A percentile compares a stretch with the other conserved stretches of the same genome.
Evolutionary conservation across 129 eudicot genomes (phyloP).

Genomic region (Mikania micrantha): DNA sequence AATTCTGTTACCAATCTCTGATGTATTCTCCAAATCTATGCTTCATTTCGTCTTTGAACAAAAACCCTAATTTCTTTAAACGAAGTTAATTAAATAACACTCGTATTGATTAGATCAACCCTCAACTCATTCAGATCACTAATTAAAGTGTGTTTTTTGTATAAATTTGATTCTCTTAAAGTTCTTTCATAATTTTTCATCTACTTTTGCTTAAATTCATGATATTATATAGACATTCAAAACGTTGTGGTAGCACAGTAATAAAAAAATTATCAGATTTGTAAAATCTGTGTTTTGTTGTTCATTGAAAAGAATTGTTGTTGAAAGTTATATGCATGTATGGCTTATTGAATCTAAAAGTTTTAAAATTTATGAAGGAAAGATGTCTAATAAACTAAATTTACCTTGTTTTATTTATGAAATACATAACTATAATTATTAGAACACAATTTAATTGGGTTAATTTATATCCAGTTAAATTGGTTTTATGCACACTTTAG

Average conservation of each 20-base stretch:
- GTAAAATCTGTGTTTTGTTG: neutral
- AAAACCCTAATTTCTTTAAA: neutral
- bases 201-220: neutral
- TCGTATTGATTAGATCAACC: neutral
- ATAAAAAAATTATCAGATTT: neutral
- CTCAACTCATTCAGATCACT: neutral
- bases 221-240: neutral
- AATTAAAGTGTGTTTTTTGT: neutral
- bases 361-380: neutral
- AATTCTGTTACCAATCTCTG: neutral
- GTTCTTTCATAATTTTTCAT: neutral
- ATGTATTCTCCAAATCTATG: no score
- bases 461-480: neutral
- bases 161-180: no score
- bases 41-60: neutral
- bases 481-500: no score
- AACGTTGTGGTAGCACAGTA: neutral
- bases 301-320: neutral
- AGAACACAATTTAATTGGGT: no score
- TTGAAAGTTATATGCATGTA: neutral
- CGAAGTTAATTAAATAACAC: neutral
- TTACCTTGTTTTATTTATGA: neutral
- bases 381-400: neutral
- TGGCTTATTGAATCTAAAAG: constrained; percentile 9
- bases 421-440: neutral